Evolutionary conservation across 768 basidiomycete genomes (phyloP).

Genomic region (Glaciozyma antarctica): DNA sequence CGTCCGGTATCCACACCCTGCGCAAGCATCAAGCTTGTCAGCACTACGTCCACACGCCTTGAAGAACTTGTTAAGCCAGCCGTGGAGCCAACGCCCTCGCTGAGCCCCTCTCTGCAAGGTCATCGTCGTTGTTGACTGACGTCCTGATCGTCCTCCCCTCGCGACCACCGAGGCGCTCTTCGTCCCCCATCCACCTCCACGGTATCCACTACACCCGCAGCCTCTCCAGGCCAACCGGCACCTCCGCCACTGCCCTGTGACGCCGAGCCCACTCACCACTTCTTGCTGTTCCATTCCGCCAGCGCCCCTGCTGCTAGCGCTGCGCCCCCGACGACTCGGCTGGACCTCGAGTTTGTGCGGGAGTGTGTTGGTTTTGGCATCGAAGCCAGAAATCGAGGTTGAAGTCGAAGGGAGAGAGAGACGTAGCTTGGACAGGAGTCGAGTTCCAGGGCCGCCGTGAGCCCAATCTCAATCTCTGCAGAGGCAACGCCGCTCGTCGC

Average conservation of each 20-base stretch:
- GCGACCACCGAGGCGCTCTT: no score
- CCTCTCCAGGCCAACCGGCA: not conserved
- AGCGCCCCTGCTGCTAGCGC: not conserved
- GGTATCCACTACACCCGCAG: not conserved
- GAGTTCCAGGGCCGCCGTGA: no score
- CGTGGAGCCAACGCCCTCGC: not conserved
- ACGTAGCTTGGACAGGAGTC: no score
- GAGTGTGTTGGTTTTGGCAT: not conserved
- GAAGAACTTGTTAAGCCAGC: not conserved
- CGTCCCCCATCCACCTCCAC: not conserved
- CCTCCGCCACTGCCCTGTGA: not conserved
- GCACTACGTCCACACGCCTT: not conserved
- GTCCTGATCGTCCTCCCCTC: no score
- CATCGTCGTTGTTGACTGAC: no score
- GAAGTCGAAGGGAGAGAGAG: not conserved
- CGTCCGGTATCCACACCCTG: constrained; percentile 93
- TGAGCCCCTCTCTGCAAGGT: not conserved
- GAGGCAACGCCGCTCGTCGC: no score
- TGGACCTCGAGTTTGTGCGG: not conserved
- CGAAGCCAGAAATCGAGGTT: not conserved
- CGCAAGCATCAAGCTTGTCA: not conserved
- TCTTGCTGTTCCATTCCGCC: not conserved
- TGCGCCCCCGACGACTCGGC: not conserved
- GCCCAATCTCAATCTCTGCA: no score
- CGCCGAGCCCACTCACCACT: not conserved